Evolutionary conservation across 2,329 filamentous ascomycete genomes (phyloP).

Genomic region (Aspergillus viridinutans): DNA sequence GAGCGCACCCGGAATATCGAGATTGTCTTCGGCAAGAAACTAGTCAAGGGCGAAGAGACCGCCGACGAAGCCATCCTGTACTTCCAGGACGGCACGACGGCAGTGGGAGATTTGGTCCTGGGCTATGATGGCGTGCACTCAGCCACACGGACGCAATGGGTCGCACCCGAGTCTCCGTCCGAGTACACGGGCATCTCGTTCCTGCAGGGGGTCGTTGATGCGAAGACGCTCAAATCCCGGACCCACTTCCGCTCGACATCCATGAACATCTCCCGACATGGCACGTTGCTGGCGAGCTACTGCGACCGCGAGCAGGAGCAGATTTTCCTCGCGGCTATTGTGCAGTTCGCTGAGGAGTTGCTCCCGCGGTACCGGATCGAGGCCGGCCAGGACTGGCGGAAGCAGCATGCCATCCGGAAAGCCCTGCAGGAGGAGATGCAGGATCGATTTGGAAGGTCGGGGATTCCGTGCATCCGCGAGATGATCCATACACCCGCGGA

Average conservation of each 20-base stretch:
- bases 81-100: constrained; percentile 36
- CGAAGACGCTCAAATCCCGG: constrained; percentile 18
- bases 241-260: constrained; percentile 39
- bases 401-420: constrained; percentile 30
- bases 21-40: constrained; percentile 42
- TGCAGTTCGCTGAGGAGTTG: constrained; percentile 31
- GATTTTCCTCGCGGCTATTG: constrained; percentile 39
- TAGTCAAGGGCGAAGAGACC: constrained; percentile 32
- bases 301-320: constrained; percentile 32
- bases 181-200: constrained; percentile 42
- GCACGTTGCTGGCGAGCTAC: constrained; percentile 39
- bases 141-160: constrained; percentile 31
- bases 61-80: constrained; percentile 28
- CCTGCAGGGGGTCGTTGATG: constrained; percentile 32
- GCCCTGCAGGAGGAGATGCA: constrained; percentile 34
- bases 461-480: constrained; percentile 35
- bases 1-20: constrained; percentile 34
- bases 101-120: constrained; percentile 33
- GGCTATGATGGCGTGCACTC: constrained; percentile 43
- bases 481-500: constrained; percentile 32
- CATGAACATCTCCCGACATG: constrained; percentile 37
- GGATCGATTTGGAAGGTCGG: constrained; percentile 31
- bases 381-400: constrained; percentile 31
- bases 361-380: constrained; percentile 22
- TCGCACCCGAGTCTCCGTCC: constrained; percentile 33